phyloP scores from a whole-genome alignment of 768 basidiomycete genomes.

The Mycena metata region DNA sequence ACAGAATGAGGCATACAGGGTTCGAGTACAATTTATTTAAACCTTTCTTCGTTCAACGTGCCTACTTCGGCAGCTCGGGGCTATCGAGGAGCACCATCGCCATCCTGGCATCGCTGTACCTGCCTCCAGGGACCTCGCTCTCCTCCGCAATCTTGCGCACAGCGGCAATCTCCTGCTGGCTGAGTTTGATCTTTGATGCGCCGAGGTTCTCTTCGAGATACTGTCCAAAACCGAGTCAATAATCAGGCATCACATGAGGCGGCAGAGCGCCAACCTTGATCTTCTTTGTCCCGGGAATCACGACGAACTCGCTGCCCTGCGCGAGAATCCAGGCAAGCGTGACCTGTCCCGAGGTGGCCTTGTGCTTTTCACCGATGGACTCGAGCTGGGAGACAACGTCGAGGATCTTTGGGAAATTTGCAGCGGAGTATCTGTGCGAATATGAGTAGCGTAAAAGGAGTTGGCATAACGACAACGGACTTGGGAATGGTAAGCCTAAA shows the following conservation, averaged over 20 bases:
- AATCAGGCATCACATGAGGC: conserved; percentile 28
- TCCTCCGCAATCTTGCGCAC: conserved; percentile 47
- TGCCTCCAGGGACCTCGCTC: conserved; percentile 41
- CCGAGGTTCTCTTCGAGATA: conserved; percentile 52
- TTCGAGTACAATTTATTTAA: neutral
- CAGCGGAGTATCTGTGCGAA: conserved; percentile 48
- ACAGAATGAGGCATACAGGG: neutral
- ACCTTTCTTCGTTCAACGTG: neutral
- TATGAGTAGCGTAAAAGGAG: neutral
- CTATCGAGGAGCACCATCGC: conserved; percentile 27
- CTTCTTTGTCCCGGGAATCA: conserved; percentile 60
- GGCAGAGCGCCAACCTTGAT: conserved; percentile 45
- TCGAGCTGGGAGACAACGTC: conserved; percentile 52
- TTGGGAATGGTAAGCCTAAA: conserved; percentile 52
- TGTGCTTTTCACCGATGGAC: conserved; percentile 50
- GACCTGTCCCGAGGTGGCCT: conserved; percentile 57
- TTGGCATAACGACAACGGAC: conserved; percentile 32
- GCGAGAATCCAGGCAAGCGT: conserved; percentile 63
- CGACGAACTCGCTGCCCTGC: conserved; percentile 57
- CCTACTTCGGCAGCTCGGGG: conserved; percentile 33
- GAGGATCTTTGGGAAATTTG: conserved; percentile 60
- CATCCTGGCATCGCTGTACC: conserved; percentile 29
- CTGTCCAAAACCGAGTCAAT: conserved; percentile 32
- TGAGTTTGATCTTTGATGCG: conserved; percentile 43
- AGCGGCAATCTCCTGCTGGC: conserved; percentile 44